Base-by-base conservation (phyloP, 108 stramenopile genomes). In the Chaetoceros tenuissimus region DNA sequence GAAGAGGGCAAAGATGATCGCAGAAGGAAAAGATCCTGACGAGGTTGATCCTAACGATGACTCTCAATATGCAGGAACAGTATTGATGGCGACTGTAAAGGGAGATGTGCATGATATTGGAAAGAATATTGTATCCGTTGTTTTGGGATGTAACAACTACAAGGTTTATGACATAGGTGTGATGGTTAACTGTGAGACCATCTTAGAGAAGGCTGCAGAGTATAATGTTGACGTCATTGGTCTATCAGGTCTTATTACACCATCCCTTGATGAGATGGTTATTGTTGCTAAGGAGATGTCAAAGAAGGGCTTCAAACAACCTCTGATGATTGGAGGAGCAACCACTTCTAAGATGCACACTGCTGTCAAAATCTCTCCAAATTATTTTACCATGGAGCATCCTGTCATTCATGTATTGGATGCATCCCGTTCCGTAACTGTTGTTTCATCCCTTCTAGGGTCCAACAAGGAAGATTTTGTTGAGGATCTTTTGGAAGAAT, bases 31-130 rank as follows among this genome's bases (percentile, higher is more conserved):
- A 18, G 87, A 96, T 61, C 94, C 95, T 31, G 78, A 71, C 31
- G 78, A 72, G 10, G 61, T 89, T 54, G 79, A 90, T 50, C 73
- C 74, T 25, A 77, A 95, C 46, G 92, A 94, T 63, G 94, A 88
- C 59, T 90, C 88, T 17, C 80, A 88, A 46, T 94, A 69, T 66
- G 92, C 92, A 45, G 89, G 78, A 65, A 72, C 63, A 67, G 92
- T 99, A 28, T 78, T 99, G 7, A 97, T 99, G 79, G 99, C 99
- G 18, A 99, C 99, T 24, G 99, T 99, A 17, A 98, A 98, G 69
- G 99, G 99, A 30, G 99, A 99, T 69, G 99, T 99, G 24, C 99
- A 99, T 72, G 99, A 99, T 60, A 99, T 99, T 55, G 99, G 99
- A 53, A 99, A 99, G 76, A 99, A 99, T 74, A 99, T 99, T 71